phyloP scores from a whole-genome alignment of 805 yeast species.

The Nakazawaea molendinolei region DNA sequence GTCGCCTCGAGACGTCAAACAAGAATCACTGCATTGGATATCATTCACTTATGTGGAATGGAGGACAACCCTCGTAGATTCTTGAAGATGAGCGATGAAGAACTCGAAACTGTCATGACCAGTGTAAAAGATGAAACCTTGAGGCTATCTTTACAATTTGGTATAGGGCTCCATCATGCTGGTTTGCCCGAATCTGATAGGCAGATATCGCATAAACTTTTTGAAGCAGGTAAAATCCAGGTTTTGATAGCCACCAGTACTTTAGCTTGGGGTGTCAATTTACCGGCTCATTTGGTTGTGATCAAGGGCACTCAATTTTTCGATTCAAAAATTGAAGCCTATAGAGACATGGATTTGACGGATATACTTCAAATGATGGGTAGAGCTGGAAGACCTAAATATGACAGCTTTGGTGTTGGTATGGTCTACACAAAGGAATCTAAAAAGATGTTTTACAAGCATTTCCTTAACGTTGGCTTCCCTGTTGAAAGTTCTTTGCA shows the following conservation, averaged over 20 bases:
- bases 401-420: conserved; percentile 71
- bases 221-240: conserved; percentile 64
- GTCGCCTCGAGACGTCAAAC: conserved; percentile 84
- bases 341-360: conserved; percentile 75
- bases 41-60: conserved; percentile 73
- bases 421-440: conserved; percentile 71
- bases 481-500: conserved; percentile 80
- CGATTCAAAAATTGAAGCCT: conserved; percentile 59
- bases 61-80: conserved; percentile 73
- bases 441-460: conserved; percentile 70
- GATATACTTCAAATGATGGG: conserved; percentile 85
- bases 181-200: conserved; percentile 73
- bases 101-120: conserved; percentile 41
- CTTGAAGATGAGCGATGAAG: conserved; percentile 57
- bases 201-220: conserved; percentile 60
- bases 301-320: conserved; percentile 71
- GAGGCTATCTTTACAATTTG: conserved; percentile 65
- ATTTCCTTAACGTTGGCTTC: conserved; percentile 71
- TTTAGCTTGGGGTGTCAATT: conserved; percentile 81
- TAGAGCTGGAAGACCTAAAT: conserved; percentile 79
- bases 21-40: conserved; percentile 69
- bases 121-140: conserved; percentile 80
- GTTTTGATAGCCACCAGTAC: conserved; percentile 76
- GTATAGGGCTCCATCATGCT: conserved; percentile 79
- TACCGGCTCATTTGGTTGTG: conserved; percentile 74